These are phyloP conservation scores for Mimosa pudica DNA, from an alignment of 306 rosid species.

Conservation along the genomic window DNA sequence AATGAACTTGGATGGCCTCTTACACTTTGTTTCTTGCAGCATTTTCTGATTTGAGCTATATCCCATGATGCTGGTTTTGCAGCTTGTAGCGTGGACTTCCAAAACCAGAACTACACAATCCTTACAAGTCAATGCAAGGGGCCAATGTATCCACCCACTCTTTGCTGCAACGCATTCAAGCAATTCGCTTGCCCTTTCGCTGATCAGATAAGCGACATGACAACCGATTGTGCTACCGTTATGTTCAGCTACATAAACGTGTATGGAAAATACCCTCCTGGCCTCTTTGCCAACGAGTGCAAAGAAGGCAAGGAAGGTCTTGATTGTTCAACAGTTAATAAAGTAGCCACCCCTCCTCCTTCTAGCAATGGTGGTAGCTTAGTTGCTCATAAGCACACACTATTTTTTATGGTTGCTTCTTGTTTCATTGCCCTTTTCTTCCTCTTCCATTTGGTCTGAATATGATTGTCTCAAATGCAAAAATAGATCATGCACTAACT, in stretches of 20 bases:
- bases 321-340: slow-evolving; percentile 33
- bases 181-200: slow-evolving; percentile 77
- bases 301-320: slow-evolving; percentile 71
- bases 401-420: slow-evolving; percentile 26
- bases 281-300: slow-evolving; percentile 76
- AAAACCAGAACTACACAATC: slow-evolving; percentile 74
- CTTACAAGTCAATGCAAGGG: slow-evolving; percentile 93
- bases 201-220: slow-evolving; percentile 43
- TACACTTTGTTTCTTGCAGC: not conserved
- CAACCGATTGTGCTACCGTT: slow-evolving; percentile 58
- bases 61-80: slow-evolving; percentile 21
- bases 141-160: slow-evolving; percentile 64
- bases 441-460: slow-evolving; percentile 41
- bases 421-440: slow-evolving; percentile 36
- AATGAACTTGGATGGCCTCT: not conserved
- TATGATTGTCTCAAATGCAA: not conserved
- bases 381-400: slow-evolving; percentile 29
- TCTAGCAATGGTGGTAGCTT: not conserved
- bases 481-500: not conserved
- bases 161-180: slow-evolving; percentile 78
- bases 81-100: slow-evolving; percentile 68
- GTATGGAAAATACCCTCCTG: slow-evolving; percentile 90
- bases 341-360: not conserved
- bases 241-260: slow-evolving; percentile 94
- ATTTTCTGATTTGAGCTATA: not conserved